A percentile compares a stretch with the other conserved stretches of the same genome.
These are phyloP conservation scores for Paramecium tetraurelia DNA, from an alignment of 73 alveolate species.

Conservation along the genomic window DNA sequence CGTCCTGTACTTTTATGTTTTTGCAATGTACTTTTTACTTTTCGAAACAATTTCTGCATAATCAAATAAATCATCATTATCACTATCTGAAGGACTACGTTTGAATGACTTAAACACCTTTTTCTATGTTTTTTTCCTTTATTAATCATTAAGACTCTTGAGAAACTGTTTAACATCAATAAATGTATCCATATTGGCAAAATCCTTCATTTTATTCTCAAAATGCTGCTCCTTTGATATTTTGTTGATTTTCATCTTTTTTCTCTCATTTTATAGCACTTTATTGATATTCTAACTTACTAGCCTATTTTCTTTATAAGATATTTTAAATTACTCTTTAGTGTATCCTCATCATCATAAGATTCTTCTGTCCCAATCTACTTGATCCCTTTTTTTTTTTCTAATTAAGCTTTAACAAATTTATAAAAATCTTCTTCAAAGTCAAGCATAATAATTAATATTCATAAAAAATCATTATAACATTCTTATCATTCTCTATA, in stretches of 20 bases:
- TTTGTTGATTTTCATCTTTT: constrained; percentile 4
- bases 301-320: not conserved
- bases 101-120: not conserved
- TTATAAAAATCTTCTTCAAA: constrained; percentile 15
- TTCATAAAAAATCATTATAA: constrained; percentile 67
- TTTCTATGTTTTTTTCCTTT: not conserved
- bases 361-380: not conserved
- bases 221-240: not conserved
- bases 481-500: not conserved
- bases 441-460: constrained; percentile 61
- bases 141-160: not conserved
- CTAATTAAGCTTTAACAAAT: constrained; percentile 19
- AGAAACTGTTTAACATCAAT: constrained; percentile 46
- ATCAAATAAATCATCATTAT: constrained; percentile 16
- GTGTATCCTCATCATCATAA: not conserved
- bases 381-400: not conserved
- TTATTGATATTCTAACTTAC: constrained; percentile 16
- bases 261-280: not conserved
- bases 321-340: not conserved
- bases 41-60: constrained; percentile 32
- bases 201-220: constrained; percentile 26
- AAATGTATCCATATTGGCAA: constrained; percentile 20
- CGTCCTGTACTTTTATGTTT: not conserved
- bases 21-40: constrained; percentile 37
- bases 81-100: not conserved